Conservation (phyloP, 2,329 filamentous ascomycete genomes). For the Neonectria faginata region DNA sequence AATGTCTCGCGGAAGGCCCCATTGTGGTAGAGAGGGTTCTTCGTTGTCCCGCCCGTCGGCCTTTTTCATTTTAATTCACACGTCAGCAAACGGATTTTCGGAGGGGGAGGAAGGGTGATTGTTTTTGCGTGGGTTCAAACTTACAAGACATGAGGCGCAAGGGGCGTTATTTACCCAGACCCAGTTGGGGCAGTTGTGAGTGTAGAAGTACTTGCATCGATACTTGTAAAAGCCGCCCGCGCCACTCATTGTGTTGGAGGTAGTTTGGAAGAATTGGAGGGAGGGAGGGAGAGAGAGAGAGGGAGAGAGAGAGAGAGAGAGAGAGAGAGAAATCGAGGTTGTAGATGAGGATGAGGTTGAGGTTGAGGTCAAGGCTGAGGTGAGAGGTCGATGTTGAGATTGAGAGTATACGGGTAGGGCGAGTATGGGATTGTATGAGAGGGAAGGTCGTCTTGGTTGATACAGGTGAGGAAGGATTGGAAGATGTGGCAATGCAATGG, state of each 20-base stretch:
- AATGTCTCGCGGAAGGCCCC: constrained; percentile 54
- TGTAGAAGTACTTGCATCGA: constrained; percentile 66
- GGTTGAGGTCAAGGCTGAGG: neutral
- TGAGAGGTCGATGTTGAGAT: neutral
- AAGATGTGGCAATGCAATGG: constrained; percentile 29
- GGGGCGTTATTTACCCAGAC: constrained; percentile 64
- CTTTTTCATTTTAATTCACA: constrained; percentile 46
- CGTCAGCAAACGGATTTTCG: constrained; percentile 31
- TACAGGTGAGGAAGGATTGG: neutral
- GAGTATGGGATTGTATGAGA: neutral
- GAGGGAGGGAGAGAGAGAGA: neutral
- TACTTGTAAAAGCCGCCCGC: constrained; percentile 64
- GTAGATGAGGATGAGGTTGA: neutral
- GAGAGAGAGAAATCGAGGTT: constrained; percentile 17
- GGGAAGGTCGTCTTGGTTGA: neutral
- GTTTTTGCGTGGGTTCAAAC: constrained; percentile 35
- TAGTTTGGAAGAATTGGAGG: constrained; percentile 1
- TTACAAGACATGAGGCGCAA: constrained; percentile 63
- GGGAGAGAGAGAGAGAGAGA: constrained; percentile 11
- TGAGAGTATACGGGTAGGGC: neutral
- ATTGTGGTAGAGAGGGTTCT: constrained; percentile 43
- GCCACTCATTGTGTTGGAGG: constrained; percentile 46
- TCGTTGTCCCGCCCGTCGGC: constrained; percentile 63
- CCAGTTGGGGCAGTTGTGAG: constrained; percentile 65
- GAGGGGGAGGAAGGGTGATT: neutral